phyloP scores from a whole-genome alignment of 208 protist genomes.

The Endotrypanum monterogeii region DNA sequence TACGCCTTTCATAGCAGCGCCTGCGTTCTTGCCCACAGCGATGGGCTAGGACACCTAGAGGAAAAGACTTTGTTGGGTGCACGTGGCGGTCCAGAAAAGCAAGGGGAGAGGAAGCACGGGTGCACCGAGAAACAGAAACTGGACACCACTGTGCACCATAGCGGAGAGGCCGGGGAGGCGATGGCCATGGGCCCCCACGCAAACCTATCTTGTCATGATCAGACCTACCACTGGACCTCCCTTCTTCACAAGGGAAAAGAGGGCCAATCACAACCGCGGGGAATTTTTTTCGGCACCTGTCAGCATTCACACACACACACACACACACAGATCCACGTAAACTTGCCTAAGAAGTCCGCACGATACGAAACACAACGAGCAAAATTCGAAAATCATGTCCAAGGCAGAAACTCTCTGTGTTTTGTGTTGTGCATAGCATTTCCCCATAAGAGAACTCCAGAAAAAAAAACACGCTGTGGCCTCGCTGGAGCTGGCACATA shows the following conservation, averaged over 20 bases:
- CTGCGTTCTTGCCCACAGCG: background rate
- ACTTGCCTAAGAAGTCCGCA: background rate
- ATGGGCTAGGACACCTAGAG: background rate
- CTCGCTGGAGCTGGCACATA: background rate
- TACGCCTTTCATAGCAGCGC: background rate
- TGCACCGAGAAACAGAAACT: background rate
- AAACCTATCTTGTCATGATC: background rate
- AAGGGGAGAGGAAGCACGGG: background rate
- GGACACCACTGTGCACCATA: background rate
- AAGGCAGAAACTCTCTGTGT: background rate
- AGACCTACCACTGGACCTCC: background rate
- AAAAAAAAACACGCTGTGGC: background rate
- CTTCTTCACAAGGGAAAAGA: background rate
- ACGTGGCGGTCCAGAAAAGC: background rate
- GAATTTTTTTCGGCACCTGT: background rate
- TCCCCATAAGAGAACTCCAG: background rate
- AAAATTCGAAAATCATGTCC: background rate
- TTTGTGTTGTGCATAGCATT: background rate
- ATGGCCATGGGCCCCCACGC: background rate
- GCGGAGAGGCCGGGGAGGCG: background rate
- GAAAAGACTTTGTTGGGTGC: background rate
- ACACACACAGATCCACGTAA: background rate
- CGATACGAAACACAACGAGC: conserved; percentile 6
- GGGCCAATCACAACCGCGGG: background rate
- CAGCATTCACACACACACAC: background rate